Evolutionary conservation across 78 protist genomes (phyloP), one percentile per base, ranked within the genome.

Genomic region (Protostelium mycophagum): DNA sequence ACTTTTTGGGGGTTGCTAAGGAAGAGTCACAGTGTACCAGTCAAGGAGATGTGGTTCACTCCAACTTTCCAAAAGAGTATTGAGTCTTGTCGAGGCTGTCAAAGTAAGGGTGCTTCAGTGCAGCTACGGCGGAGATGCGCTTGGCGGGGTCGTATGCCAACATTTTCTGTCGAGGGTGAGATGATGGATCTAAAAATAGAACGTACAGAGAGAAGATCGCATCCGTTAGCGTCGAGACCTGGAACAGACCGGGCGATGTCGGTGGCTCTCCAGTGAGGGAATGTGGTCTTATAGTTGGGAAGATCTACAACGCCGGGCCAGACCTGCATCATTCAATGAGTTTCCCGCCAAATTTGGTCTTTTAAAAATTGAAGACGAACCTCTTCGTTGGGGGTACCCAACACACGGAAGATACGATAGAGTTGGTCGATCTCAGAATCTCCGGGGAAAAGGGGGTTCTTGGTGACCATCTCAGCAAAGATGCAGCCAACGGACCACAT

Each of bases 401-500:
- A 63, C 29, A 96, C 1, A n/a, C 83, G 29, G 36, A 38, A 93
- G 89, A 99, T 98, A 23, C 90, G 63, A 89, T 51, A 36, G 51
- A 99, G 89, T 95, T 99, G 95, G 87, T 97, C 98, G 34, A 91
- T 51, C 37, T 97, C 98, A 38, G 95, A 94, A 87, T 86, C 88
- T 16, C 99, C 99, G 0, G 98, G 95, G 92, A 98, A 97, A 38
- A 98, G 86, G 29, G 99, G 98, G 37, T 85, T 23, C 0, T 97
- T 90, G 28, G 91, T 83, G 0, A 93, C 63, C 94, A 99, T 73
- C 94, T 99, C 99, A 25, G 99, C 99, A 37, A 99, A 94, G 87
- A 99, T 98, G 95, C 99, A 97, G 28, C 99, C 99, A 16, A 96
- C 88, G 0, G 96, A 38, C 99, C 99, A 99, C 34, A 98, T 85